Evolutionary conservation across 768 basidiomycete genomes (phyloP), one percentile per base, ranked within the genome.

Genomic region (Xerocomellus dryophilus): DNA sequence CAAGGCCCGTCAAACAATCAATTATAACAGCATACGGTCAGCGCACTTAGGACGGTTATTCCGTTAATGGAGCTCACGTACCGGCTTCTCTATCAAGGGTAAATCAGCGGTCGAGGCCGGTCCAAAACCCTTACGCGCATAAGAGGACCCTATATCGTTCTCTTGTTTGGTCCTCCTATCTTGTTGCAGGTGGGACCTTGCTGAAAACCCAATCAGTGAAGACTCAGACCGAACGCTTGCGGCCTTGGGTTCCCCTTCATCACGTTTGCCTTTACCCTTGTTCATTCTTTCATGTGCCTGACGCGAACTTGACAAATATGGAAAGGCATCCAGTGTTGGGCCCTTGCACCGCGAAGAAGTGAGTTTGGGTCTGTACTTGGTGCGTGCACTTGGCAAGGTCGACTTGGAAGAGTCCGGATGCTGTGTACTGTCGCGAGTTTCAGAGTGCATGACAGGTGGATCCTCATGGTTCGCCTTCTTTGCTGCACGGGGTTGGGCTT

Each of bases 1-100:
- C 39, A 54, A 23, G 17, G 40, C 31, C 47, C 50, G 49, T 38
- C 62, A 57, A 53, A 20, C 8, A 18, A 31, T 25, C 11, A 18
- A 56, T 54, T 25, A 51, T 47, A 41, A 51, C 43, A 50, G 47
- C 51, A 54, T 51, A 39, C 52, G 32, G 60, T 70, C 54, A 72
- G 70, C 59, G 61, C 56, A 58, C 57, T 63, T 61, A 57, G 52
- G 50, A 50, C 47, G 18, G 56, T 55, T 40, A 49, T 55, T 53
- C 59, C 60, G 47, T 62, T 62, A 60, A 69, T 61, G 32, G 56
- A 52, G 42, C 20, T 47, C 39, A 61, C 73, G 64, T 67, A 73
- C 72, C 57, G 58, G 61, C 41, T 66, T 61, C 51, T 65, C 64
- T 36, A 61, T 54, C 52, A 62, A 59, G 58, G 67, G 61, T 56